Evolutionary conservation across 2,329 filamentous ascomycete genomes (phyloP), one percentile per base, ranked within the genome.

Genomic region (Fusarium incarnatum): DNA sequence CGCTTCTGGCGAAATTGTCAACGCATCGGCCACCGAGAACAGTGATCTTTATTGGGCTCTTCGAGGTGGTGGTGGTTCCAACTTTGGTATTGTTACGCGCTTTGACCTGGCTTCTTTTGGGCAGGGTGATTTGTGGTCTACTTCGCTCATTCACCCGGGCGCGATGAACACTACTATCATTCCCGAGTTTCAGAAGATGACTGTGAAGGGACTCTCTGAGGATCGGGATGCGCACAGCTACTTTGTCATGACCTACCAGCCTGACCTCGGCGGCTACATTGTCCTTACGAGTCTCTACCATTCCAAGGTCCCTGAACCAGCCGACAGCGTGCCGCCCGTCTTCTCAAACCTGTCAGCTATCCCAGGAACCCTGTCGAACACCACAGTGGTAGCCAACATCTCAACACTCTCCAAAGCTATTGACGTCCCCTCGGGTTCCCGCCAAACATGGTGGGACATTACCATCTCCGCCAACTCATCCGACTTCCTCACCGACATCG

Each of bases 1-100:
- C 2, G 81, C 82, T 0, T 78, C 80, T 13, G 85, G 85, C 0
- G 63, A 73, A 1, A 77, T 87, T 15, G 77, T 87, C 10, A 42
- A 66, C 20, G 60, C 60, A 5, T 64, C 60, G 1, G 48, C 60
- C 6, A 25, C 18, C 8, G 34, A 37, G 34, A 59, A 66, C 15
- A 3, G 18, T 2, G 63, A 64, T 20, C n/a, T 66, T 13, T 66
- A 66, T 22, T 66, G 63, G 63, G 63, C 63, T 6, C 54, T 66
- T 12, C 53, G 60, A 15, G 63, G 63, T 5, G 63, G 63, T 6
- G 63, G 63, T 3, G 63, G 63, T 16, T 66, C 63, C 3, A 66
- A 64, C 25, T 54, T 64, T 6, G 63, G 63, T 9, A 64, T 66
- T 18, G 60, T 66, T 28, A 79, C 79, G 6, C 62, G 75, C 44